These are phyloP conservation scores for Rhizopus sp. DNA, from an alignment of 371 early-diverging fungal genomes.

Conservation along the genomic window DNA sequence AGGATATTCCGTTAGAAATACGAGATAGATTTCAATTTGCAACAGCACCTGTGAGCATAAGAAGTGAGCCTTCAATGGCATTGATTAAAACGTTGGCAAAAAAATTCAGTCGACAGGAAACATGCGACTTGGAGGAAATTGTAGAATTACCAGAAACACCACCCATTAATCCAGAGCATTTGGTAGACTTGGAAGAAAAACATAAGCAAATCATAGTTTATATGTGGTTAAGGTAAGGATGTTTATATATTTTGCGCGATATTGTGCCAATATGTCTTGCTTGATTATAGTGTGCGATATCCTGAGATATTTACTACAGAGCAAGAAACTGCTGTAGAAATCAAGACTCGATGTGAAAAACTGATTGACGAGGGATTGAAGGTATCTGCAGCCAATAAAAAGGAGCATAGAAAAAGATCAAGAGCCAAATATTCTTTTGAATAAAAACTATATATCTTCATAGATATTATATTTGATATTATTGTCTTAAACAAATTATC, in stretches of 20 bases:
- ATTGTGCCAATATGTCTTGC: not conserved
- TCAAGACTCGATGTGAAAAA: slow-evolving; percentile 47
- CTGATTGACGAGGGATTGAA: slow-evolving; percentile 51
- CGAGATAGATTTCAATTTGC: slow-evolving; percentile 69
- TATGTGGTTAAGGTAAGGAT: slow-evolving; percentile 79
- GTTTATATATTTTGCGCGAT: not conserved
- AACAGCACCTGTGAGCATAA: slow-evolving; percentile 64
- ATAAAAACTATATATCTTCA: too few relatives aligned
- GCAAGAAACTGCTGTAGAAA: slow-evolving; percentile 29
- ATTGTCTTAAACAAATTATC: too few relatives aligned
- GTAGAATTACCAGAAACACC: slow-evolving; percentile 53
- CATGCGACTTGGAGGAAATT: slow-evolving; percentile 48
- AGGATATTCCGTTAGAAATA: slow-evolving; percentile 58
- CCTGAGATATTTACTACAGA: slow-evolving; percentile 40
- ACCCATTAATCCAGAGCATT: slow-evolving; percentile 15
- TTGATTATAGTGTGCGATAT: slow-evolving; percentile 45
- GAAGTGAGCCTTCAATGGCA: slow-evolving; percentile 30
- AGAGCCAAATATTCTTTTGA: not conserved
- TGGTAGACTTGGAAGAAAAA: slow-evolving; percentile 62
- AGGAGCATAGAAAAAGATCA: too few relatives aligned
- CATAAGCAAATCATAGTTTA: slow-evolving; percentile 84
- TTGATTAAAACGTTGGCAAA: slow-evolving; percentile 39
- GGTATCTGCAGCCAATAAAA: not conserved
- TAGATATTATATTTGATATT: too few relatives aligned
- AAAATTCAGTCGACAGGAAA: slow-evolving; percentile 39